Base-by-base conservation (phyloP, 495 filamentous ascomycete genomes). In the Oleoguttula mirabilis region DNA sequence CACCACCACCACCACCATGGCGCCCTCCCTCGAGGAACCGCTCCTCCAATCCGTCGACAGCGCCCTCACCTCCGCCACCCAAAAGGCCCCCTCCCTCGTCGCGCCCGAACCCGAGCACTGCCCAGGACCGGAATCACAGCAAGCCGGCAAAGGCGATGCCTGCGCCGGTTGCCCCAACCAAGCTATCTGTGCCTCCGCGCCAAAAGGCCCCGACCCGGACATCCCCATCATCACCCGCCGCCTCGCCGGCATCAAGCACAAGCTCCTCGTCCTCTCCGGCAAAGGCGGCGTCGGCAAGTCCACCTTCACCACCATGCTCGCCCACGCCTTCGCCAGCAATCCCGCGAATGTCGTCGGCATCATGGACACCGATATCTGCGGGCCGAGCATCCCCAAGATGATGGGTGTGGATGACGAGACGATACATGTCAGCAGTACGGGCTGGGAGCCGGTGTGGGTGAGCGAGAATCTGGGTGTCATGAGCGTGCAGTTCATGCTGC, bases 21-120 rank as follows among this genome's bases (percentile, higher is more conserved):
- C 73, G 35, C 79, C 84, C 10, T 82, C 76, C 17, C 60, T 90
- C 25, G 77, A 85, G 63, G 78, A 76, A 50, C 71, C 77, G 19
- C 59, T 73, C 16, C 69, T 28, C 76, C n/a, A n/a, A 47, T 21
- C 38, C 10, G 66, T 77, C 46, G 77, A 80, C 40, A 33, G 43
- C 17, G 49, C 49, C 15, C 66, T 90, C 45, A 64, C 75, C 35
- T 75, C 80, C 41, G 75, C 80, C 4, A 69, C 83, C 38, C 80
- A 82, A 57, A 63, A 68, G 28, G 72, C 76, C 10, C 85, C 88
- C 5, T 70, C 82, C 37, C 81, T 95, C 39, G 79, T 95, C 43
- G 90, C 90, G 17, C 90, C 88, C 25, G 87, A 94, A 54, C 90
- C 90, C 75, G 80, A 95, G 61, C 87, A 96, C 70, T 98, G 90